Evolutionary conservation across 352 stramenopile genomes (phyloP), one percentile per base, ranked within the genome.

Genomic region (Pythium brassicae): DNA sequence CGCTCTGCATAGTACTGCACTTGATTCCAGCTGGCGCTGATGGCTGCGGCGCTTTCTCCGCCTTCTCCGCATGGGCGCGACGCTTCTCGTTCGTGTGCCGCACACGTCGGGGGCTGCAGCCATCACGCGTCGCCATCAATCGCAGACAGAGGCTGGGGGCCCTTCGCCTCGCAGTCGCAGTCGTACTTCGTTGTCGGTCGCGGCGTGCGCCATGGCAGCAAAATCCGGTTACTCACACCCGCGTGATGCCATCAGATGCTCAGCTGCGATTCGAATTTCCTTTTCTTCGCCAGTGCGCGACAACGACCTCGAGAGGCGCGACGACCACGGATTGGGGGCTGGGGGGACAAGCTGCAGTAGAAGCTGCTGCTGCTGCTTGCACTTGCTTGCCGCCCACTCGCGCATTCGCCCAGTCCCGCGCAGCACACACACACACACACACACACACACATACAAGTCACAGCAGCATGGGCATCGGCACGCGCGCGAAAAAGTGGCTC

Each of bases 401-500:
- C n/a, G 15, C 45, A 49, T 54, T 46, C 27, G 47, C 34, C 46
- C 46, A 9, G n/a, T 40, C 32, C 54, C 45, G 40, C 49, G 11
- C 35, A 55, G 23, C 50, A 42, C 47, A 52, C 29, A 27, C 37
- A 29, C 44, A 22, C 29, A 42, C 12, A 4, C 40, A 51, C 19
- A 5, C 35, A 3, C 11, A 44, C 11, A 40, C 19, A 37, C 39
- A 51, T 20, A 48, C 48, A 29, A 32, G 25, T 5, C 15, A 25
- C 9, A 26, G 1, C 26, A 35, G 26, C 17, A 90, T 87, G 75
- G 77, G 74, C 26, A 52, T 86, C 0, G 62, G 65, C 19, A 66
- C 70, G 39, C 70, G 67, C 20, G 78, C 80, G 9, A 66, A 73
- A 44, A 74, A 74, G 49, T 74, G 80, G 48, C 39, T 91, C 26